phyloP scores from a whole-genome alignment of 768 basidiomycete genomes.

The Boletus reticuloceps region DNA sequence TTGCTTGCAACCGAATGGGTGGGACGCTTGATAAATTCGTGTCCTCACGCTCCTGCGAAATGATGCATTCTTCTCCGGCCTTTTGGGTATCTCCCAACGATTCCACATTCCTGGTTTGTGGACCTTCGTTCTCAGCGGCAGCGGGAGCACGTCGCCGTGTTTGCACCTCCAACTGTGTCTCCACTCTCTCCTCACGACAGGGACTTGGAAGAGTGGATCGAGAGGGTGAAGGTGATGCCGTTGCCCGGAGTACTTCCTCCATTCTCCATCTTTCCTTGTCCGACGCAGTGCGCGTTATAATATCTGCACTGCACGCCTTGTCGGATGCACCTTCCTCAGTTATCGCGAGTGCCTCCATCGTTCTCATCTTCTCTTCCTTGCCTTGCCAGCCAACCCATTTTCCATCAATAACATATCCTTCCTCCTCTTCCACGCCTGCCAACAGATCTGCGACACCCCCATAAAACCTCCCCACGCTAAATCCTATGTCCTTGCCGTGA shows the following conservation, averaged over 20 bases:
- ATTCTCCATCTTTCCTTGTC: constrained; percentile 27
- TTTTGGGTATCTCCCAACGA: not conserved
- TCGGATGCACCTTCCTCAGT: not conserved
- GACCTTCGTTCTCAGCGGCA: not conserved
- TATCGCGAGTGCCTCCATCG: too few relatives aligned
- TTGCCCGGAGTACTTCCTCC: constrained; percentile 22
- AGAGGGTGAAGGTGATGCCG: constrained; percentile 3
- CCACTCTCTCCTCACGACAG: not conserved
- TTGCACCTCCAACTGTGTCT: not conserved
- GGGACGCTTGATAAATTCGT: too few relatives aligned
- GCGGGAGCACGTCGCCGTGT: not conserved
- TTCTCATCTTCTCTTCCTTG: constrained; percentile 13
- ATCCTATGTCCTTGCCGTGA: constrained; percentile 85
- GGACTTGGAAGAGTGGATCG: not conserved
- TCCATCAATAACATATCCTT: constrained; percentile 27
- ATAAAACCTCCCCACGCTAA: constrained; percentile 91
- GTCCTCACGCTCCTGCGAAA: not conserved
- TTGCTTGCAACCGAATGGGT: not conserved
- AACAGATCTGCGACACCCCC: constrained; percentile 77
- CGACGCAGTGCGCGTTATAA: constrained; percentile 14
- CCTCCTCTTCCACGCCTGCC: constrained; percentile 72
- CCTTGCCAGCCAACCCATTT: constrained; percentile 20
- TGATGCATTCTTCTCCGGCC: not conserved
- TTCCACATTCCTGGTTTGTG: not conserved
- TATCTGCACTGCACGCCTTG: not conserved